Evolutionary conservation across 148 eudicot genomes (phyloP).

Genomic region (Persicaria tinctoria): DNA sequence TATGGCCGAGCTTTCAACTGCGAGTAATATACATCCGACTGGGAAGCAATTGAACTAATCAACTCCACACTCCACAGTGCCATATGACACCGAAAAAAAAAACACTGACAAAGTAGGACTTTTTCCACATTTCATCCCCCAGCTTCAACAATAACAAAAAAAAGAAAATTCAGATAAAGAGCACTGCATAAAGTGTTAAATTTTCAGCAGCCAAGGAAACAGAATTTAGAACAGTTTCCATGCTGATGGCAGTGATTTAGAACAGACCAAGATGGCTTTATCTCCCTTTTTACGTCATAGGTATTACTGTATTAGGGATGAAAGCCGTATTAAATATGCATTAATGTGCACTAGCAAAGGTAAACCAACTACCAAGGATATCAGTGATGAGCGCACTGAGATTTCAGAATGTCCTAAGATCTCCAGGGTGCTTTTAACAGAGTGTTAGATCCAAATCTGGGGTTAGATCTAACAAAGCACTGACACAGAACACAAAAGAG

Average conservation of each 20-base stretch:
- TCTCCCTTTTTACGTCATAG: neutral
- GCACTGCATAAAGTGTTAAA: too few relatives aligned
- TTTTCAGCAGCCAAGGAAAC: too few relatives aligned
- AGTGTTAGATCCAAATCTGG: too few relatives aligned
- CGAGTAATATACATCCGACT: neutral
- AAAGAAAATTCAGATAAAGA: neutral
- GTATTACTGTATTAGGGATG: neutral
- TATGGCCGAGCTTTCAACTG: neutral
- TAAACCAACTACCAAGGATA: neutral
- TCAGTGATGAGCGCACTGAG: neutral
- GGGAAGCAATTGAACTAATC: neutral
- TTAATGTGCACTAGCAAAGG: neutral
- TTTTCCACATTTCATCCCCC: neutral
- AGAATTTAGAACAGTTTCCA: too few relatives aligned
- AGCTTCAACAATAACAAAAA: neutral
- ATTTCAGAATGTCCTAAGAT: neutral
- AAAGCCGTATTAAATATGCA: neutral
- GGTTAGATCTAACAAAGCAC: too few relatives aligned
- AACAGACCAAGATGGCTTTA: neutral
- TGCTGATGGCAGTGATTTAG: neutral
- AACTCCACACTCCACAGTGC: neutral
- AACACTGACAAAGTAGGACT: neutral
- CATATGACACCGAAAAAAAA: neutral
- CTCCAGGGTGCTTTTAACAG: neutral
- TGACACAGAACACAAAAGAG: too few relatives aligned